Conservation (phyloP, 257 asterid species). For the Buddleja alternifolia region DNA sequence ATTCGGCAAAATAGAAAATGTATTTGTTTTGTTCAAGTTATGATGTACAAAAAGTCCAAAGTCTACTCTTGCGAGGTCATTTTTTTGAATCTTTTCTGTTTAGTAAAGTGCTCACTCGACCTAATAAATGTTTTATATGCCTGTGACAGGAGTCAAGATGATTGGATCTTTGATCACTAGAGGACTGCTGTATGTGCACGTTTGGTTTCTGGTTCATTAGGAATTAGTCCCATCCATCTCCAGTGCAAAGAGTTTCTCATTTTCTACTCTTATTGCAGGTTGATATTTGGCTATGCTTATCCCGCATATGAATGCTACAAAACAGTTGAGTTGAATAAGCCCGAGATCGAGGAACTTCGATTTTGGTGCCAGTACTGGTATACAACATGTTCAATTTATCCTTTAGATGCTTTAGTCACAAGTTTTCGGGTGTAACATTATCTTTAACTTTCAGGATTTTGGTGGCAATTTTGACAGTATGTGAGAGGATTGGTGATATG, state of each 20-base stretch:
- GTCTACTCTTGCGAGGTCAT: neutral
- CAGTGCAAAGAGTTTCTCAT: constrained; percentile 25
- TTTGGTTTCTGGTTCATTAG: neutral
- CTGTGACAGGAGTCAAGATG: constrained; percentile 68
- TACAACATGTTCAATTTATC: constrained; percentile 1
- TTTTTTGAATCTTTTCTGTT: neutral
- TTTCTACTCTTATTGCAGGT: constrained; percentile 49
- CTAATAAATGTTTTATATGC: constrained; percentile 24
- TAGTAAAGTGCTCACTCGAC: neutral
- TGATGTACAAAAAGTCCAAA: neutral
- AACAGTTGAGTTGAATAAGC: constrained; percentile 87
- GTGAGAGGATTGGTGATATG: constrained; percentile 86
- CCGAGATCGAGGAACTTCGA: constrained; percentile 82
- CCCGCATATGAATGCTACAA: constrained; percentile 93
- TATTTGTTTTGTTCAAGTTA: neutral
- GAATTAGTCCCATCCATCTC: constrained; percentile 3
- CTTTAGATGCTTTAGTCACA: constrained; percentile 16
- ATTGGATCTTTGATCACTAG: constrained; percentile 85
- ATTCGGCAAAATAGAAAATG: neutral
- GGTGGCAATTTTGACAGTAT: constrained; percentile 82
- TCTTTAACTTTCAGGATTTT: constrained; percentile 65
- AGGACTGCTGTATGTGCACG: constrained; percentile 68
- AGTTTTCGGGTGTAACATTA: constrained; percentile 17
- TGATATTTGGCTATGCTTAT: constrained; percentile 87
- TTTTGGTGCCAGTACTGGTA: constrained; percentile 99